Conservation (phyloP, 1,284 basidiomycete genomes). For the Pseudozyma flocculosa region DNA sequence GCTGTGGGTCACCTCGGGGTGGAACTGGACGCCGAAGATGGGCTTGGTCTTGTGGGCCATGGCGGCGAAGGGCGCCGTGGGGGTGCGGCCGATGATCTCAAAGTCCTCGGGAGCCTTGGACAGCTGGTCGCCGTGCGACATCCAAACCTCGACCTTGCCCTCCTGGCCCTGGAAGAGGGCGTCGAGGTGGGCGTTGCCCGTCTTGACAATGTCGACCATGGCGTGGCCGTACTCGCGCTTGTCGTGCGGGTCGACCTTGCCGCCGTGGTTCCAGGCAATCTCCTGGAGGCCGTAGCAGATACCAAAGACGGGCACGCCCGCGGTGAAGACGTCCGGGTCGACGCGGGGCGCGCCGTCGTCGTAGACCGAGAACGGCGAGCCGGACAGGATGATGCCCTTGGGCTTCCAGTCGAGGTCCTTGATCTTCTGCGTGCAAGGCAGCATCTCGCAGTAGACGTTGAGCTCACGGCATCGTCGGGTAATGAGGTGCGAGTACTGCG, state of each 20-base stretch:
- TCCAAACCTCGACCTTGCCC: slow-evolving; percentile 87
- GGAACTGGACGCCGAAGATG: slow-evolving; percentile 97
- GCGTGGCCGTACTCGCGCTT: slow-evolving; percentile 96
- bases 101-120: slow-evolving; percentile 79
- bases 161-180: slow-evolving; percentile 82
- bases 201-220: slow-evolving; percentile 72
- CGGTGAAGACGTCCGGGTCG: slow-evolving; percentile 88
- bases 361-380: slow-evolving; percentile 98
- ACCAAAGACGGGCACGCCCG: slow-evolving; percentile 88
- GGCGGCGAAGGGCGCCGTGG: slow-evolving; percentile 87
- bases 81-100: slow-evolving; percentile 82
- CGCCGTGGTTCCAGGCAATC: slow-evolving; percentile 86
- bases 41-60: slow-evolving; percentile 87
- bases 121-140: slow-evolving; percentile 98
- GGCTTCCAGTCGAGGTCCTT: slow-evolving; percentile 89
- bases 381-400: slow-evolving; percentile 96
- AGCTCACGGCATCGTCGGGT: slow-evolving; percentile 96
- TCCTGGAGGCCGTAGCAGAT: slow-evolving; percentile 99
- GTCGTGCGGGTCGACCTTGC: slow-evolving; percentile 82
- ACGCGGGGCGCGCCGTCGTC: slow-evolving; percentile 89
- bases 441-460: slow-evolving; percentile 95
- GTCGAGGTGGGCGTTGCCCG: slow-evolving; percentile 65
- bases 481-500: slow-evolving; percentile 98
- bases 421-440: slow-evolving; percentile 93
- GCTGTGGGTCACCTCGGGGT: slow-evolving; percentile 97